Conservation (phyloP, 305 asterid species). For the Solanum hybrid region DNA sequence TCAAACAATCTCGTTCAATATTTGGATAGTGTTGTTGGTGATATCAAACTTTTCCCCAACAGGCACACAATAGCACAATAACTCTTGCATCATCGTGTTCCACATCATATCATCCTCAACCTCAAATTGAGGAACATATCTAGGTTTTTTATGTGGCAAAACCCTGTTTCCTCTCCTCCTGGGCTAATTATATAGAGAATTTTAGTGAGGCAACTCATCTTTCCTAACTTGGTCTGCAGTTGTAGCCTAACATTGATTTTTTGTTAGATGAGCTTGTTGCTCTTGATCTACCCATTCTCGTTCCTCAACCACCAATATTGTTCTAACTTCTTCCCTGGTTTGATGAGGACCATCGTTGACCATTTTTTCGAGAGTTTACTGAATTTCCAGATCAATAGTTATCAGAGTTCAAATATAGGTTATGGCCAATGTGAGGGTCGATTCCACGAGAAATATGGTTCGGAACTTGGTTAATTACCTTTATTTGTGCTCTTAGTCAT, state of each 20-base stretch:
- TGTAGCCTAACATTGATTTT: not conserved
- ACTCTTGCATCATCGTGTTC: not conserved
- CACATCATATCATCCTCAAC: not conserved
- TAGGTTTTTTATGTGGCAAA: not conserved
- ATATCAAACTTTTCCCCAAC: not conserved
- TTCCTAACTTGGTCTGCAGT: not conserved
- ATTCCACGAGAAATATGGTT: not conserved
- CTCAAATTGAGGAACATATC: not conserved
- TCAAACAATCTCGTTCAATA: not conserved
- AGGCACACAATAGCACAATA: not conserved
- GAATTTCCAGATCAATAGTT: not conserved
- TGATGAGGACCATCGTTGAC: not conserved
- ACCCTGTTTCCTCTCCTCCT: not conserved
- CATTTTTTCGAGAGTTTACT: not conserved
- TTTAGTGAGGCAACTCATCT: not conserved
- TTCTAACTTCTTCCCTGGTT: too few relatives aligned
- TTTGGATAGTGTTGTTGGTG: not conserved
- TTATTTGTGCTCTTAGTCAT: not conserved
- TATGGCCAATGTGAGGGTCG: not conserved
- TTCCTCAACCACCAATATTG: not conserved
- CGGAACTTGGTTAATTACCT: not conserved
- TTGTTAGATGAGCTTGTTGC: not conserved
- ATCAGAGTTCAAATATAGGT: not conserved
- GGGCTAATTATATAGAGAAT: not conserved
- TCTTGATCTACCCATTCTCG: not conserved